These are phyloP conservation scores for Fagus sylvatica DNA, from an alignment of 306 rosid genomes.

Conservation along the genomic window DNA sequence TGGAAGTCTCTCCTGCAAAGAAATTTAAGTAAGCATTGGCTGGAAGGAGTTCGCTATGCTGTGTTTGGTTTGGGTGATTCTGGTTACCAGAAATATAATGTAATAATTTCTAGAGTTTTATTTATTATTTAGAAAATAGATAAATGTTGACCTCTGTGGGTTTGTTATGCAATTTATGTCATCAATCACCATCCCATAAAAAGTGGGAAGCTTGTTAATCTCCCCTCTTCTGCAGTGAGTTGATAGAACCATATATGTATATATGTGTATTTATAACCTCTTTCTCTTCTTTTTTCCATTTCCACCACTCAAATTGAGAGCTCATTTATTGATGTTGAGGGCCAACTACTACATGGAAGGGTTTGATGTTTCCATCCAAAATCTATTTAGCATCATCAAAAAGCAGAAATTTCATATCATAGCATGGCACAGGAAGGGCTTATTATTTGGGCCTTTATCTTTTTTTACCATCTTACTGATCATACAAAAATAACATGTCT, in stretches of 20 bases:
- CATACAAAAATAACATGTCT: not conserved
- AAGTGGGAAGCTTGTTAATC: not conserved
- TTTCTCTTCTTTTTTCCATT: not conserved
- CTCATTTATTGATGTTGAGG: not conserved
- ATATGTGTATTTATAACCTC: not conserved
- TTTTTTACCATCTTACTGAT: not conserved
- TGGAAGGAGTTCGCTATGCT: constrained; percentile 65
- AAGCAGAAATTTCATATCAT: not conserved
- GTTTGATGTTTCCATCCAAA: not conserved
- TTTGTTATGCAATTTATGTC: not conserved
- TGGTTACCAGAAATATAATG: constrained; percentile 86
- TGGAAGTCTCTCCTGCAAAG: constrained; percentile 87
- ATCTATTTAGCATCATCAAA: not conserved
- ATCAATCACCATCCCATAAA: not conserved
- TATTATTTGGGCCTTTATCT: not conserved
- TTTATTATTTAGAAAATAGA: not conserved
- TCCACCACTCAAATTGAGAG: not conserved
- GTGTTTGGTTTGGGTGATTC: constrained; percentile 97
- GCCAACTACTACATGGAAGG: not conserved
- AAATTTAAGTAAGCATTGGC: constrained; percentile 67
- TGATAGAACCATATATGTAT: not conserved
- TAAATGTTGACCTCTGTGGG: not conserved
- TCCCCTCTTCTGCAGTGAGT: not conserved
- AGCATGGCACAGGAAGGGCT: not conserved
- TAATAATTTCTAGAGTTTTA: constrained; percentile 35